Evolutionary conservation across 352 stramenopile genomes (phyloP), one percentile per base, ranked within the genome.

Genomic region (Halophytophthora batemanensis): DNA sequence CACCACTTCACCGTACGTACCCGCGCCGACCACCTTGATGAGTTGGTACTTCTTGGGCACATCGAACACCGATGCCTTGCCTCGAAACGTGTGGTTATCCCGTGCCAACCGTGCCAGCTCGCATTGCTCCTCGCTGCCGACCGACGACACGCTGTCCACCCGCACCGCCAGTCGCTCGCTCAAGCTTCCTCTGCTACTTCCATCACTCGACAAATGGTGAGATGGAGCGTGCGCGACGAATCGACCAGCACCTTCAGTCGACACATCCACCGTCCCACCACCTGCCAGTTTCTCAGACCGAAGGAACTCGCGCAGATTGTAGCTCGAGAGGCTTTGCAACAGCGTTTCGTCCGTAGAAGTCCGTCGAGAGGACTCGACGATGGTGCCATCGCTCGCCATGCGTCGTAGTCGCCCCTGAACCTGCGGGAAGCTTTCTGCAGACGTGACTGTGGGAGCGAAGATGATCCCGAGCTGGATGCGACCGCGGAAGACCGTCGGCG

Each of bases 1-100:
- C 18, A 92, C 82, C 3, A 92, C 82, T 74, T 92, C 82, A 13
- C 82, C 82, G 21, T 92, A 92, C 13, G 77, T 90, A 6, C 82
- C 82, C 37, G 76, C 74, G 2, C 82, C 82, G 21, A 91, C 76
- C n/a, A 86, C 81, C 55, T 89, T 89, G 47, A 89, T 91, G 44
- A 88, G 59, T 40, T 90, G 73, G 45, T 88, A 90, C 49, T 89
- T 89, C 45, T 71, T 94, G 0, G 77, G 79, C 10, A 92, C 73
- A 50, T 92, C 82, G 39, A 92, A 92, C 13, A 69, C 61, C 1
- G 78, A 84, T 14, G 70, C 77, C 52, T 85, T 90, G 1, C 66
- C 82, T 21, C 67, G 65, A 53, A 93, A 87, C 1, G 60, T 67
- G 45, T 93, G 78, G 37, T 90, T 90, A 11, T 85, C 60, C 14